These are phyloP conservation scores for Candida insectorum DNA, from an alignment of 805 yeast genomes.

Conservation along the genomic window DNA sequence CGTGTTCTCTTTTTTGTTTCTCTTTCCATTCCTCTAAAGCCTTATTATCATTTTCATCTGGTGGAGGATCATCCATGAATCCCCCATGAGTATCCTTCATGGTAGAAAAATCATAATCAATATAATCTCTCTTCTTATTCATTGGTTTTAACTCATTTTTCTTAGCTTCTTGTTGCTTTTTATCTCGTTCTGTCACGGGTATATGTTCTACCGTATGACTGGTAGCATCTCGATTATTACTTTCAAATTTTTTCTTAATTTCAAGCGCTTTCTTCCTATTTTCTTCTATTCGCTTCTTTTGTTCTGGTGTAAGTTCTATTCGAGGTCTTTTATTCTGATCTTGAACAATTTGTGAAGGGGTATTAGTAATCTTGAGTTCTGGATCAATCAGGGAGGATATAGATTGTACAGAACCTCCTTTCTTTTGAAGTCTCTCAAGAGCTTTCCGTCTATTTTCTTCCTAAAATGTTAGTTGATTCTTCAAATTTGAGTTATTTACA, in stretches of 20 bases:
- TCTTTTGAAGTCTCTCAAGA: slow-evolving; percentile 50
- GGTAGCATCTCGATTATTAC: slow-evolving; percentile 38
- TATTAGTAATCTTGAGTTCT: slow-evolving; percentile 1
- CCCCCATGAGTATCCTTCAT: slow-evolving; percentile 91
- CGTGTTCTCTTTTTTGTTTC: slow-evolving; percentile 36
- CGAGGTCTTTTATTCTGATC: slow-evolving; percentile 4
- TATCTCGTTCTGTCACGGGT: slow-evolving; percentile 8
- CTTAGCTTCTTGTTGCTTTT: slow-evolving; percentile 9
- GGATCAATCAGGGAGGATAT: slow-evolving; percentile 6
- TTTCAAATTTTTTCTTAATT: slow-evolving; percentile 30
- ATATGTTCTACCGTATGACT: slow-evolving; percentile 9
- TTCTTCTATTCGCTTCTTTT: slow-evolving; percentile 44
- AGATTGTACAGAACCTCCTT: slow-evolving; percentile 22
- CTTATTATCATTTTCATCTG: slow-evolving; percentile 11
- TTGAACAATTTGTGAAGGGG: not conserved
- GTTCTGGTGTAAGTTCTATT: slow-evolving; percentile 45
- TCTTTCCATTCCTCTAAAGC: slow-evolving; percentile 47
- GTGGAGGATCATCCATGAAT: slow-evolving; percentile 43
- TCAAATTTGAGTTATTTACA: too few species aligned
- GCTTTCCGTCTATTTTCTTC: slow-evolving; percentile 65
- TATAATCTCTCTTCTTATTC: slow-evolving; percentile 63
- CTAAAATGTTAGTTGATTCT: slow-evolving; percentile 32
- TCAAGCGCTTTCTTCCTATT: slow-evolving; percentile 55
- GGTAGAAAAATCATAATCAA: slow-evolving; percentile 85
- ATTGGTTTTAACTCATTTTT: slow-evolving; percentile 18